These are phyloP conservation scores for Coemansia sp. DNA, from an alignment of 192 early-diverging fungal genomes.

Conservation along the genomic window DNA sequence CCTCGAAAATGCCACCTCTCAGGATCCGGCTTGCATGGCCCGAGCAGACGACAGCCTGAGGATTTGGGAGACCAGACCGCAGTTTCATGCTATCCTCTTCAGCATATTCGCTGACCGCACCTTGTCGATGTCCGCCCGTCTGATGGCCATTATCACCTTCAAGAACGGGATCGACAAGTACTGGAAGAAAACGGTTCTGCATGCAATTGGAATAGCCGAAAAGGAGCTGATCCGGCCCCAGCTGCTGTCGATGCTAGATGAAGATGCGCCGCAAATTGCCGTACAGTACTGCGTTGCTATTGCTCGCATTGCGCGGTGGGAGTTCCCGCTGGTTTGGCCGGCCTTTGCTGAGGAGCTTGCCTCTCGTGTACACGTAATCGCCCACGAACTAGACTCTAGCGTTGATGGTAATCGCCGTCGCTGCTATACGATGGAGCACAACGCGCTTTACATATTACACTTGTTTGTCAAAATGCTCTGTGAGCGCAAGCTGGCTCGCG, in stretches of 20 bases:
- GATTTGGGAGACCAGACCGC: conserved; percentile 72
- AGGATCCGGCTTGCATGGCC: conserved; percentile 64
- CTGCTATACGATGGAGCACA: conserved; percentile 60
- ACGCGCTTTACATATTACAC: conserved; percentile 75
- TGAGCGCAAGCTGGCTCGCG: conserved; percentile 66
- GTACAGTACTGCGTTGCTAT: conserved; percentile 76
- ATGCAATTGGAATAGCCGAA: conserved; percentile 66
- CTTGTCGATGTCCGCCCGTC: conserved; percentile 68
- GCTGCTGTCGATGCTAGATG: conserved; percentile 69
- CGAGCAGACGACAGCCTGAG: conserved; percentile 69
- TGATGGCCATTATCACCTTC: conserved; percentile 76
- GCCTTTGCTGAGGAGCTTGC: conserved; percentile 44
- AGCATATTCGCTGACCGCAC: conserved; percentile 75
- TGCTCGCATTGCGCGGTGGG: conserved; percentile 83
- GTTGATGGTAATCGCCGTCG: not conserved
- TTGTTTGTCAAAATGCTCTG: conserved; percentile 77
- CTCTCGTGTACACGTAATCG: conserved; percentile 21
- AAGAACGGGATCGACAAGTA: conserved; percentile 93
- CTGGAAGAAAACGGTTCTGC: conserved; percentile 73
- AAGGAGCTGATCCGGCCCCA: conserved; percentile 72
- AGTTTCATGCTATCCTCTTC: conserved; percentile 74
- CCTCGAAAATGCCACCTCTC: conserved; percentile 70
- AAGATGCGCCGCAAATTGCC: conserved; percentile 72
- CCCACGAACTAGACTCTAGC: conserved; percentile 3
- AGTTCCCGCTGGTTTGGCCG: conserved; percentile 90